A percentile compares a stretch with the other conserved stretches of the same genome.
Evolutionary conservation across 192 early-diverging fungal genomes (phyloP).

Genomic region (Entomortierella parvispora): DNA sequence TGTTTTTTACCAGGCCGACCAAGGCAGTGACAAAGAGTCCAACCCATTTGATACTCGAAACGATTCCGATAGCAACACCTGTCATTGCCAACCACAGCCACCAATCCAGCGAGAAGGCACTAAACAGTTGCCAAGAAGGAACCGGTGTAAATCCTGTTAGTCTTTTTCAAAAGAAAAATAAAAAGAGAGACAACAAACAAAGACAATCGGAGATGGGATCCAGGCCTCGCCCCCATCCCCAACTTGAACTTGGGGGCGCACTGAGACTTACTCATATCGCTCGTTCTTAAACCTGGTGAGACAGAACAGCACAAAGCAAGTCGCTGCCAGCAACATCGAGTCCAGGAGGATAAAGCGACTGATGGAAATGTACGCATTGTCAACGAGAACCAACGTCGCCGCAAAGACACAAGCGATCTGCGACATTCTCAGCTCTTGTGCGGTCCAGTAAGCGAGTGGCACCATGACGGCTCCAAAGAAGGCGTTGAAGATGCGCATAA

Average conservation of each 20-base stretch:
- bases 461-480: conserved; percentile 89
- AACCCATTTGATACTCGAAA: conserved; percentile 92
- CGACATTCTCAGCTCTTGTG: conserved; percentile 76
- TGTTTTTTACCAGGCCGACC: conserved; percentile 71
- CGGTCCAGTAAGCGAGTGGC: conserved; percentile 92
- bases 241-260: not conserved
- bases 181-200: not conserved
- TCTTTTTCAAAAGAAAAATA: not conserved
- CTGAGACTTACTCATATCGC: conserved; percentile 59
- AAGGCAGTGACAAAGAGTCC: conserved; percentile 92
- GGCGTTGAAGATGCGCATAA: conserved; percentile 92
- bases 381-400: conserved; percentile 83
- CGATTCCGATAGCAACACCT: conserved; percentile 88
- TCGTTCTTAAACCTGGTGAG: conserved; percentile 81
- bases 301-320: conserved; percentile 71
- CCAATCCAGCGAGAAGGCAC: conserved; percentile 89
- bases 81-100: conserved; percentile 88
- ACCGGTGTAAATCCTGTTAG: too few relatives aligned
- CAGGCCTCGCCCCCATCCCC: too few relatives aligned
- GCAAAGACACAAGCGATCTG: conserved; percentile 74
- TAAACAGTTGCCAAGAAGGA: too few relatives aligned
- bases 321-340: conserved; percentile 95
- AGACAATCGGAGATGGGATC: not conserved
- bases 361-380: conserved; percentile 80
- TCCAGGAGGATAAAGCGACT: conserved; percentile 95